Percentiles rank a stretch among this genome's conserved stretches.
phyloP scores from a whole-genome alignment of 2,329 filamentous ascomycete genomes.

The Cryoendolithus antarcticus region DNA sequence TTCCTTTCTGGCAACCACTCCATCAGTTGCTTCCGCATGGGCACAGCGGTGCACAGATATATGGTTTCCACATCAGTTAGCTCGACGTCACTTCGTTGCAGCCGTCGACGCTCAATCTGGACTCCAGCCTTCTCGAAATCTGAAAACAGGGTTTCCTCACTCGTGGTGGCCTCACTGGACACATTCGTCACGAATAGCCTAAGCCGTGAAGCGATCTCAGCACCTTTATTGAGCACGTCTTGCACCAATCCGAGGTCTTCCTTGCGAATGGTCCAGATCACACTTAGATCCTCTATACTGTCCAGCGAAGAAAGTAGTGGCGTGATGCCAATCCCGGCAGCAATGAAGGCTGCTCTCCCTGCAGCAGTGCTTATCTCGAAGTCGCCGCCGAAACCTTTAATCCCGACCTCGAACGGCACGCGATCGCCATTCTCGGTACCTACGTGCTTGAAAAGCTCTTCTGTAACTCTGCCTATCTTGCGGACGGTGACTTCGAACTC shows the following conservation, averaged over 20 bases:
- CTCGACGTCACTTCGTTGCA: slow-evolving; percentile 36
- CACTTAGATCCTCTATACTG: slow-evolving; percentile 32
- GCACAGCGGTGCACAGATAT: slow-evolving; percentile 47
- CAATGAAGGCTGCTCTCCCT: slow-evolving; percentile 47
- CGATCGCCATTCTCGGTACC: slow-evolving; percentile 13
- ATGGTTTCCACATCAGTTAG: slow-evolving; percentile 32
- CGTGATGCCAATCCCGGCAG: slow-evolving; percentile 73
- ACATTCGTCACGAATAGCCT: slow-evolving; percentile 51
- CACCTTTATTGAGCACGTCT: slow-evolving; percentile 44
- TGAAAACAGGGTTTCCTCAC: slow-evolving; percentile 25
- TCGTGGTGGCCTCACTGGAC: background rate
- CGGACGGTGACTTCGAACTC: slow-evolving; percentile 63
- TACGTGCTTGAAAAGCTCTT: slow-evolving; percentile 42
- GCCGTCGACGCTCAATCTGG: slow-evolving; percentile 31
- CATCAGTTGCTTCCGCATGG: slow-evolving; percentile 37
- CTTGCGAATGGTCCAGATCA: slow-evolving; percentile 57
- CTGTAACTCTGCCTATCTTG: slow-evolving; percentile 56
- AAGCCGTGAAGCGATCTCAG: slow-evolving; percentile 40
- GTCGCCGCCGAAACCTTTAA: slow-evolving; percentile 62
- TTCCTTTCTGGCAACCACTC: slow-evolving; percentile 36
- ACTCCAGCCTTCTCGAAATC: slow-evolving; percentile 27
- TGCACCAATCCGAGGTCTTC: slow-evolving; percentile 51
- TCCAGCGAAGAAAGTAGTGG: slow-evolving; percentile 51
- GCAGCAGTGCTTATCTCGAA: slow-evolving; percentile 31
- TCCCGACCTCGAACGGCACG: slow-evolving; percentile 44